These are phyloP conservation scores for Candida saitoana DNA, from an alignment of 805 yeast species.

Conservation along the genomic window DNA sequence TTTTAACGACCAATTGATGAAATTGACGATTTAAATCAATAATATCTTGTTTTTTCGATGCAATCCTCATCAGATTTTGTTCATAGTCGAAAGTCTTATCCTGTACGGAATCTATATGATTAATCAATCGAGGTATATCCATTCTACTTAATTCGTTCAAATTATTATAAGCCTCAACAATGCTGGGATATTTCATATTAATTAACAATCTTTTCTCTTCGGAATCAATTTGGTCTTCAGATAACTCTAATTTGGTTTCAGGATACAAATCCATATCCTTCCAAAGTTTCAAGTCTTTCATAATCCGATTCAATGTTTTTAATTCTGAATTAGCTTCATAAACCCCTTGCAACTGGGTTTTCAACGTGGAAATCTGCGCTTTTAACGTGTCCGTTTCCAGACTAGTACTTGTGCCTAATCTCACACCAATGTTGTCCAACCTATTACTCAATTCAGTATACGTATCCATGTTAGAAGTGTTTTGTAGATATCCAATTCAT, in stretches of 20 bases:
- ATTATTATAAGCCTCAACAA: constrained; percentile 19
- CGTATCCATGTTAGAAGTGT: background rate
- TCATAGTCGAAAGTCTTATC: constrained; percentile 15
- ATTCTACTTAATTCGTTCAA: constrained; percentile 19
- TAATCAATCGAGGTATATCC: constrained; percentile 18
- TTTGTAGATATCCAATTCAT: background rate
- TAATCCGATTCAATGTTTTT: constrained; percentile 14
- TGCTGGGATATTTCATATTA: constrained; percentile 17
- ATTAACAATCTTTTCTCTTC: constrained; percentile 18
- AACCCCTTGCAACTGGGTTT: constrained; percentile 11
- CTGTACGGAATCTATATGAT: constrained; percentile 15
- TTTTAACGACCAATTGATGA: constrained; percentile 23
- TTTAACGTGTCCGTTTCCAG: background rate
- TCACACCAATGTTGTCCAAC: background rate
- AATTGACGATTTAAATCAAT: constrained; percentile 14
- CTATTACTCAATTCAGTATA: background rate
- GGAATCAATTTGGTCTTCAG: background rate
- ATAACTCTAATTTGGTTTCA: background rate
- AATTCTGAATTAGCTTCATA: constrained; percentile 17
- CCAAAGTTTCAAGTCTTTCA: constrained; percentile 18
- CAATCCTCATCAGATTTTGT: constrained; percentile 8
- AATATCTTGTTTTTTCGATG: constrained; percentile 10
- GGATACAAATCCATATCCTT: constrained; percentile 6
- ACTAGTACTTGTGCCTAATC: background rate
- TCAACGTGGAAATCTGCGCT: constrained; percentile 13